Conservation (phyloP, 1,139 yeast genomes). For the Saccharomyces hybrid region DNA sequence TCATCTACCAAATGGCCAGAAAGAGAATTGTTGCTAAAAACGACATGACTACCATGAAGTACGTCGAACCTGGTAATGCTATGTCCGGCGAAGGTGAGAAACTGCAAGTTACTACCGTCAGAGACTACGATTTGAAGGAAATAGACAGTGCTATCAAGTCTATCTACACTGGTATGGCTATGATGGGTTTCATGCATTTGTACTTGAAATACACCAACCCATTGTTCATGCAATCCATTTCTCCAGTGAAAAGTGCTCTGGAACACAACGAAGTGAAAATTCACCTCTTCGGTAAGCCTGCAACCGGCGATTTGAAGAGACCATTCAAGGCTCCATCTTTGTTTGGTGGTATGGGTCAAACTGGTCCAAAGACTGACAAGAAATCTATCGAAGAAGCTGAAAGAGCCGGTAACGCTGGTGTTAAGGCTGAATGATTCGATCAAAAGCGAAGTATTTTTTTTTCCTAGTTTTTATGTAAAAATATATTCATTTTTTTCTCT, state of each 20-base stretch:
- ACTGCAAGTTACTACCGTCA: slow-evolving; percentile 79
- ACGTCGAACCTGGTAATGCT: slow-evolving; percentile 79
- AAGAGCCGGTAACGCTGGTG: slow-evolving; percentile 80
- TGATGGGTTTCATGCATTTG: slow-evolving; percentile 98
- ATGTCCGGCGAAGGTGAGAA: slow-evolving; percentile 61
- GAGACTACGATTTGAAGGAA: slow-evolving; percentile 89
- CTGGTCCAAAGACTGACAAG: slow-evolving; percentile 70
- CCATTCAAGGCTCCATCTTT: slow-evolving; percentile 89
- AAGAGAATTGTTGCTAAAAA: slow-evolving; percentile 61
- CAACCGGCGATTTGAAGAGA: slow-evolving; percentile 89
- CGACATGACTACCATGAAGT: slow-evolving; percentile 86
- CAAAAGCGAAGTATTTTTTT: background rate
- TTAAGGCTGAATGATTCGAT: slow-evolving; percentile 65
- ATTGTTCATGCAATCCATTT: slow-evolving; percentile 85
- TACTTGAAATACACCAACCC: slow-evolving; percentile 98
- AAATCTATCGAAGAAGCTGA: slow-evolving; percentile 81
- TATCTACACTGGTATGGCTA: slow-evolving; percentile 81
- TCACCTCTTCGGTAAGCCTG: slow-evolving; percentile 76
- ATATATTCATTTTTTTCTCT: background rate
- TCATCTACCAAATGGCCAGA: slow-evolving; percentile 59
- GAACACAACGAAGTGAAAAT: slow-evolving; percentile 90
- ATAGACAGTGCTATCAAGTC: slow-evolving; percentile 71
- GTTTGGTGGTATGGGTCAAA: slow-evolving; percentile 63
- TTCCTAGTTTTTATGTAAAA: background rate
- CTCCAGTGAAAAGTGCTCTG: slow-evolving; percentile 82